Conservation (phyloP, 2,329 filamentous ascomycete genomes). For the Microsporum ferrugineum region DNA sequence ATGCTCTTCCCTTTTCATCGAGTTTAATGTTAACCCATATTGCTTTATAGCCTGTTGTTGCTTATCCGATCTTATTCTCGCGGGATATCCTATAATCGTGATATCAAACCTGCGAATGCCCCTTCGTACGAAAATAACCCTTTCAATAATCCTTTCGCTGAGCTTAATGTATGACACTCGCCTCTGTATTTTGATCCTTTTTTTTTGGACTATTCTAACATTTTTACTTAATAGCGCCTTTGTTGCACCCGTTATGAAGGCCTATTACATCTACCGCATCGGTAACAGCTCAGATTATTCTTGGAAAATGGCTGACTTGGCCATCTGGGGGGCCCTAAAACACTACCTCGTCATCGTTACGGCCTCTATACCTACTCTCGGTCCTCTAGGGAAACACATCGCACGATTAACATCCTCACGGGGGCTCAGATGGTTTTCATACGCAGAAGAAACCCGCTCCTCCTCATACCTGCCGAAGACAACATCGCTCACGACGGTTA, state of each 20-base stretch:
- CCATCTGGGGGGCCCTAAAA: constrained; percentile 7
- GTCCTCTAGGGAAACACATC: constrained; percentile 1
- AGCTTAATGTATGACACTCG: constrained; percentile 3
- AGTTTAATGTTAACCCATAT: not conserved
- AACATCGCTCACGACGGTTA: not conserved
- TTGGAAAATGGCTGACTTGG: constrained; percentile 7
- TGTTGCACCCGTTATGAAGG: constrained; percentile 8
- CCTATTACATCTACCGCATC: constrained; percentile 5
- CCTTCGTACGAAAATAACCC: constrained; percentile 4
- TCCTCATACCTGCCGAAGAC: not conserved
- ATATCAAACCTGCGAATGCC: constrained; percentile 10
- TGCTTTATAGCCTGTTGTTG: constrained; percentile 6
- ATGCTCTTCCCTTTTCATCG: not conserved
- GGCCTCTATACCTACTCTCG: constrained; percentile 9
- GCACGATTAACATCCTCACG: not conserved
- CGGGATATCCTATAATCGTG: constrained; percentile 10
- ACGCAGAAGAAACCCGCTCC: not conserved
- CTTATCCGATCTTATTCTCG: constrained; percentile 9
- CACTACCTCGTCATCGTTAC: constrained; percentile 11
- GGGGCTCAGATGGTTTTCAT: not conserved
- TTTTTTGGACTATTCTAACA: not conserved
- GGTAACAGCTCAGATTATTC: constrained; percentile 6
- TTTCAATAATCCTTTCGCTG: constrained; percentile 5
- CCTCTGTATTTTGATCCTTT: not conserved
- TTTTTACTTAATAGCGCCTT: constrained; percentile 2